These are phyloP conservation scores for Calonectria pteridis DNA, from an alignment of 2,329 filamentous ascomycete genomes.

Conservation along the genomic window DNA sequence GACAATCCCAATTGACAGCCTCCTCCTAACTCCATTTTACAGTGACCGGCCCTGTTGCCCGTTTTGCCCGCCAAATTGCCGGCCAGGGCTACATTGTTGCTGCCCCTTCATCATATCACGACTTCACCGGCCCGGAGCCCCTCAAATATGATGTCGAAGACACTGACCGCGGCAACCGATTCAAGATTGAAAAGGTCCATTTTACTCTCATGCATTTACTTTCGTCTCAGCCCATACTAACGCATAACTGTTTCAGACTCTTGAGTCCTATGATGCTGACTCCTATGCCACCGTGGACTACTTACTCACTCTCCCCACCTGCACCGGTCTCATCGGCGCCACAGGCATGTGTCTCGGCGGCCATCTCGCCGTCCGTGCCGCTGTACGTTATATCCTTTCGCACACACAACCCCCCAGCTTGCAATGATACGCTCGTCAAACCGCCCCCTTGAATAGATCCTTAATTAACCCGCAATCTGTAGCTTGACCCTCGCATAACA, in stretches of 20 bases:
- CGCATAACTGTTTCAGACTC: slow-evolving; percentile 63
- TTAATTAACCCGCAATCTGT: neutral
- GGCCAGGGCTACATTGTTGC: slow-evolving; percentile 94
- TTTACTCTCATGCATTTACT: neutral
- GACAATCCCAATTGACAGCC: neutral
- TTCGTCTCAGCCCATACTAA: neutral
- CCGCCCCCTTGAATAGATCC: neutral
- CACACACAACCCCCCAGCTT: neutral
- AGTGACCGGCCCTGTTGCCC: slow-evolving; percentile 91
- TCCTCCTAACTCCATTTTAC: neutral
- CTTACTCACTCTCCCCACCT: slow-evolving; percentile 79
- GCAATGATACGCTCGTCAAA: slow-evolving; percentile 1
- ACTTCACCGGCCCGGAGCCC: slow-evolving; percentile 88
- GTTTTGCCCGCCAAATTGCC: slow-evolving; percentile 92
- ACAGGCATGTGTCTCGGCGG: slow-evolving; percentile 96
- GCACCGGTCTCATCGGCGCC: slow-evolving; percentile 82
- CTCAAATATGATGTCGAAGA: slow-evolving; percentile 89
- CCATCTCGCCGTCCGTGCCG: slow-evolving; percentile 77
- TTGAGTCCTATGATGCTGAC: slow-evolving; percentile 89
- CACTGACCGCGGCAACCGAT: slow-evolving; percentile 88
- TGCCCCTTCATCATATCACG: slow-evolving; percentile 91
- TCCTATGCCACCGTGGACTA: slow-evolving; percentile 75
- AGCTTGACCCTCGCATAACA: slow-evolving; percentile 80
- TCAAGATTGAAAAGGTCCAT: slow-evolving; percentile 82
- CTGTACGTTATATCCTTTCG: slow-evolving; percentile 53